These are phyloP conservation scores for Fusarium algeriense DNA, from an alignment of 2,329 filamentous ascomycete genomes.

Conservation along the genomic window DNA sequence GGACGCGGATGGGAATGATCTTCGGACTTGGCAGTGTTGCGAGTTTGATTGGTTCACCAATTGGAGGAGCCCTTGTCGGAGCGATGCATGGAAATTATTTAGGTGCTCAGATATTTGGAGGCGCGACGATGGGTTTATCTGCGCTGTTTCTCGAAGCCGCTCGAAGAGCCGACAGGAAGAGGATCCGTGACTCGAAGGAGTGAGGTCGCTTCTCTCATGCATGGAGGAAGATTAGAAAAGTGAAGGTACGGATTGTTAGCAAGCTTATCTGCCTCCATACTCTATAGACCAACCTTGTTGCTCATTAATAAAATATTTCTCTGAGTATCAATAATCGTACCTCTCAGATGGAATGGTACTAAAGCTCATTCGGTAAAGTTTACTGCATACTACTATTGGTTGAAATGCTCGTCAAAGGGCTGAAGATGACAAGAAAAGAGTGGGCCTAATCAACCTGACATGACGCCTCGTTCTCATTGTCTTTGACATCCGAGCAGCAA, in stretches of 20 bases:
- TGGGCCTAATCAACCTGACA: not conserved
- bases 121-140: not conserved
- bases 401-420: not conserved
- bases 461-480: too few relatives aligned
- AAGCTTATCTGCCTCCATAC: too few relatives aligned
- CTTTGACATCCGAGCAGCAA: not conserved
- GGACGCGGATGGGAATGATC: not conserved
- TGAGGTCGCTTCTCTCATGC: not conserved
- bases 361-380: fast-evolving
- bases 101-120: not conserved
- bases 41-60: not conserved
- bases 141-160: not conserved
- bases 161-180: not conserved
- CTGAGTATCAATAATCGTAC: too few relatives aligned
- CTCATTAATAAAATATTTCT: too few relatives aligned
- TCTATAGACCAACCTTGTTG: too few relatives aligned
- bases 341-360: too few relatives aligned
- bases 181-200: fast-evolving
- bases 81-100: not conserved
- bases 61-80: not conserved
- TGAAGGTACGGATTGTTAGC: too few relatives aligned
- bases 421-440: constrained; percentile 28
- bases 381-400: not conserved
- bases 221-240: too few relatives aligned
- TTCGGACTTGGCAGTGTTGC: not conserved